These are phyloP conservation scores for Cnidoscolus chayamansa DNA, from an alignment of 441 rosid species.

Conservation along the genomic window DNA sequence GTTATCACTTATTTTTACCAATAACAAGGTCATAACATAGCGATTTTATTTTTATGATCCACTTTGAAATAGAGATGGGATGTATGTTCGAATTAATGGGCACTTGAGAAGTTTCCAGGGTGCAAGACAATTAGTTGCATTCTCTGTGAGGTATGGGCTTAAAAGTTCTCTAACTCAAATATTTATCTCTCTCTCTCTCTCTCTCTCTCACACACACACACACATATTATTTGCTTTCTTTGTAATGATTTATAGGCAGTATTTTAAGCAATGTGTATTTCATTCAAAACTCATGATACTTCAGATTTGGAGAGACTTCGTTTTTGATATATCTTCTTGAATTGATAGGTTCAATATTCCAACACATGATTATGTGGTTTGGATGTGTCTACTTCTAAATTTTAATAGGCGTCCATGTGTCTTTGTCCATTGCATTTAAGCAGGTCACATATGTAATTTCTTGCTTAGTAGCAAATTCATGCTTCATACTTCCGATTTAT, in stretches of 20 bases:
- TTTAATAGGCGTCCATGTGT: neutral
- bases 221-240: no score
- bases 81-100: constrained; percentile 75
- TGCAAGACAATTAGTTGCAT: constrained; percentile 56
- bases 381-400: neutral
- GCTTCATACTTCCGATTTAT: constrained; percentile 2
- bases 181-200: no score
- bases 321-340: neutral
- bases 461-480: neutral
- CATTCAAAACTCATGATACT: neutral
- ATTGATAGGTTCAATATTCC: neutral
- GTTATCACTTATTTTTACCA: neutral
- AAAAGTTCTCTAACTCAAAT: neutral
- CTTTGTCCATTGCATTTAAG: neutral
- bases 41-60: neutral
- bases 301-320: neutral
- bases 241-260: neutral
- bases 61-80: constrained; percentile 55
- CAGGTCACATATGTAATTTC: neutral
- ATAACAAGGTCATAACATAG: neutral
- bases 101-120: constrained; percentile 72
- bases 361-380: neutral
- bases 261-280: constrained; percentile 1
- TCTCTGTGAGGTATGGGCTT: constrained; percentile 65
- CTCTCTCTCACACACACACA: no score